Evolutionary conservation across 2,329 filamentous ascomycete genomes (phyloP), one percentile per base, ranked within the genome.

Genomic region (Fulvia fulva): DNA sequence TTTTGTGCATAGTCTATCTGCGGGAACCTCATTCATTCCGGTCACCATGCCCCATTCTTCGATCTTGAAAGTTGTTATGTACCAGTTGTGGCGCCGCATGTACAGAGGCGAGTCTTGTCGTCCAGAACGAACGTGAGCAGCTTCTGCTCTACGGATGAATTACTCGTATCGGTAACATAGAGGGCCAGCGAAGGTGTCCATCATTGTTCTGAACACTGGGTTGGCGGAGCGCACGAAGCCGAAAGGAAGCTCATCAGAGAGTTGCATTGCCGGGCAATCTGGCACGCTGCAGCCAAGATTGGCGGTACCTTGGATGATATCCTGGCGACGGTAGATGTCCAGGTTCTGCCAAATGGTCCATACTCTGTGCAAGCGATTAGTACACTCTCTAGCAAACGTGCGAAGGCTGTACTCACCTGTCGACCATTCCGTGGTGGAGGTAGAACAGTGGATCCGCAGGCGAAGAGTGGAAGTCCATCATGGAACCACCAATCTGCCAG

Each of bases 401-500:
- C 28, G 28, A 32, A 32, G 11, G 19, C 7, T 8, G 19, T 5
- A 23, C 54, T 62, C 53, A 59, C 60, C 57, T 57, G 59, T 65
- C 63, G 26, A 82, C 75, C 73, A 76, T 76, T 12, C 64, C 67
- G 58, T 81, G 79, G 61, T 81, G 80, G 30, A 79, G 69, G 67
- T 74, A 82, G 70, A 82, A 82, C 4, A 73, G 63, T 3, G 78
- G 78, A 51, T 82, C 79, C 6, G 70, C 74, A 1, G 80, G 78
- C 9, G 75, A 78, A 1, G 75, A 73, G 64, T 69, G 64, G 56
- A 75, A 78, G 67, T 81, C 79, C 45, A 74, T 72, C 19, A 75
- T 77, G 0, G 74, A 73, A 57, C 80, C 78, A 16, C 77, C 78
- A 5, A 75, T 77, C 16, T 75, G 73, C 67, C 76, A 78, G 65